Percentiles rank a stretch among this genome's conserved stretches.
Evolutionary conservation across 108 stramenopile species (phyloP).

Genomic region (Pseudonitzschia pungens): DNA sequence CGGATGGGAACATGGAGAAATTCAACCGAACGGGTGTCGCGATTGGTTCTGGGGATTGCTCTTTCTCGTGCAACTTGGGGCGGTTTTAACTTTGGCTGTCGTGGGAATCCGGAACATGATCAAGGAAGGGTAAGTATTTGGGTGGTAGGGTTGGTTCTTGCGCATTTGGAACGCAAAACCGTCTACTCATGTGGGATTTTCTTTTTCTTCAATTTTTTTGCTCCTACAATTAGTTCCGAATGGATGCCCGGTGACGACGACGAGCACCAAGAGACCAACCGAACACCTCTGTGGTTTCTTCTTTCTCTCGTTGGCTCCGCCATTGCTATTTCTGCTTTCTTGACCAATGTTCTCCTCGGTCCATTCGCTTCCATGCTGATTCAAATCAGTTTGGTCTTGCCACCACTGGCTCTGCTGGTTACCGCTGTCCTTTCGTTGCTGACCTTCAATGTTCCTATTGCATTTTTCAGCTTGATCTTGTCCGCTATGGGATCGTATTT

Average conservation of each 20-base stretch:
- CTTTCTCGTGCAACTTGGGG: slow-evolving; percentile 22
- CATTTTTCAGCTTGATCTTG: slow-evolving; percentile 21
- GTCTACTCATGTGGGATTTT: background rate
- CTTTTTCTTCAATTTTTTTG: background rate
- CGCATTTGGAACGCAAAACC: background rate
- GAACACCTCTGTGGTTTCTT: slow-evolving; percentile 11
- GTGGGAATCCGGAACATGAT: slow-evolving; percentile 12
- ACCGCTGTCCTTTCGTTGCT: slow-evolving; percentile 15
- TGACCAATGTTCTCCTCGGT: slow-evolving; percentile 22
- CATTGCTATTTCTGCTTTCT: slow-evolving; percentile 13
- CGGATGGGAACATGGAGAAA: slow-evolving; percentile 36
- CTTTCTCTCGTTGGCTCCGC: slow-evolving; percentile 19
- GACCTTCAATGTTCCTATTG: slow-evolving; percentile 13
- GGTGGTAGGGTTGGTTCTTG: background rate
- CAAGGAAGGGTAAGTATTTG: slow-evolving; percentile 7
- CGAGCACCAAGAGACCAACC: background rate
- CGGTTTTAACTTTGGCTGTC: slow-evolving; percentile 8
- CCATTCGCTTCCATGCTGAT: slow-evolving; percentile 31
- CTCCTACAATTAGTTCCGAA: background rate
- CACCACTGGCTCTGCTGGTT: slow-evolving; percentile 12
- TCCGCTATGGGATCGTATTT: slow-evolving; percentile 21
- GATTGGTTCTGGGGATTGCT: slow-evolving; percentile 26
- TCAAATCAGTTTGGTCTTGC: slow-evolving; percentile 38
- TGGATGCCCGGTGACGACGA: background rate
- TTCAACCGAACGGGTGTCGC: slow-evolving; percentile 4